phyloP scores from a whole-genome alignment of 257 asterid species.

The Anisodus acutangulus region DNA sequence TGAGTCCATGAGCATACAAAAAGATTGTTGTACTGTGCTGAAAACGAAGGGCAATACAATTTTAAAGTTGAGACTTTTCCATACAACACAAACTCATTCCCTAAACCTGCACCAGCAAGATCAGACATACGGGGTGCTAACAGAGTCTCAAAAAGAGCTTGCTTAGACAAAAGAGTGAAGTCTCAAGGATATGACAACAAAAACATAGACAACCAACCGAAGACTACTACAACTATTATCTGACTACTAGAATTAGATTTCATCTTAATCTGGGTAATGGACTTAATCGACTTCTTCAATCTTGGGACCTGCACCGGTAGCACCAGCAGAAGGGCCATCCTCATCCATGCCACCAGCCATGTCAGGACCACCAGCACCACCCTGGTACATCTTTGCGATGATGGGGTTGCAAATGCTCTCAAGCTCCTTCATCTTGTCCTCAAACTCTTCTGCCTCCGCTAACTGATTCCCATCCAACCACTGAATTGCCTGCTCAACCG shows the following conservation, averaged over 20 bases:
- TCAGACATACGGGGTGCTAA: too few relatives aligned
- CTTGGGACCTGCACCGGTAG: slow-evolving; percentile 48
- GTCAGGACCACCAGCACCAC: slow-evolving; percentile 37
- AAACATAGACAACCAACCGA: too few relatives aligned
- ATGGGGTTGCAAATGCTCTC: slow-evolving; percentile 47
- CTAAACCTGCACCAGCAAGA: too few relatives aligned
- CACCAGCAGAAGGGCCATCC: slow-evolving; percentile 36
- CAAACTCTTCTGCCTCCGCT: slow-evolving; percentile 44
- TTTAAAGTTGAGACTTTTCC: too few relatives aligned
- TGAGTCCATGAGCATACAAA: too few relatives aligned
- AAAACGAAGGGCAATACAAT: too few relatives aligned
- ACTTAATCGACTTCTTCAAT: slow-evolving; percentile 48
- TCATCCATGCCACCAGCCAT: slow-evolving; percentile 42
- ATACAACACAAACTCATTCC: too few relatives aligned
- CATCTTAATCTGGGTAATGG: neutral
- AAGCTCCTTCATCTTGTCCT: slow-evolving; percentile 50
- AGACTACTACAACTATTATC: too few relatives aligned
- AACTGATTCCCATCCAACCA: slow-evolving; percentile 46
- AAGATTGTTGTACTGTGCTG: too few relatives aligned
- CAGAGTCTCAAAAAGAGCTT: too few relatives aligned
- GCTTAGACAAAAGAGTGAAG: too few relatives aligned
- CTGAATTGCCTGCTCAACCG: slow-evolving; percentile 39
- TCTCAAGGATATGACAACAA: too few relatives aligned
- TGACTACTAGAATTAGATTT: neutral
- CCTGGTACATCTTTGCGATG: slow-evolving; percentile 48